Evolutionary conservation across 2,329 filamentous ascomycete genomes (phyloP).

Genomic region (Stachybotrys elegans): DNA sequence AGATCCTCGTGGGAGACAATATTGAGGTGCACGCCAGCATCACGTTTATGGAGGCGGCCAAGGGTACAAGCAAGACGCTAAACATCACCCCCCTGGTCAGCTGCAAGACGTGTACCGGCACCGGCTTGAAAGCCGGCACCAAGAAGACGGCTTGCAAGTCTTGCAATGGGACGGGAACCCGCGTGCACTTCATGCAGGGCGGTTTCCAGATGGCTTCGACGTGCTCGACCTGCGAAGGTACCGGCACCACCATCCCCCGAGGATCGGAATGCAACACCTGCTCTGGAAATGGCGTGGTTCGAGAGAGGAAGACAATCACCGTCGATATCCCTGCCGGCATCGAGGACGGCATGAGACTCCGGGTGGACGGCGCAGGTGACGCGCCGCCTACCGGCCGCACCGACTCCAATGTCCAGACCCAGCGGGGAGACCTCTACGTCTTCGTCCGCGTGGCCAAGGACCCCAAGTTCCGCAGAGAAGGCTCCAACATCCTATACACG

Average conservation of each 20-base stretch:
- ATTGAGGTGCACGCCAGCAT: conserved; percentile 93
- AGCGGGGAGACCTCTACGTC: conserved; percentile 85
- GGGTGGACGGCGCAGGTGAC: conserved; percentile 82
- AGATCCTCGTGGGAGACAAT: conserved; percentile 87
- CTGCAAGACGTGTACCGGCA: conserved; percentile 79
- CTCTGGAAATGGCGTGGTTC: conserved; percentile 74
- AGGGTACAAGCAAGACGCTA: conserved; percentile 85
- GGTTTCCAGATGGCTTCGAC: conserved; percentile 96
- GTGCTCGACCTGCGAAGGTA: conserved; percentile 75
- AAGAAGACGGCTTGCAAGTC: conserved; percentile 68
- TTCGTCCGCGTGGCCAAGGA: conserved; percentile 86
- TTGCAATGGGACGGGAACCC: conserved; percentile 81
- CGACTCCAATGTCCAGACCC: conserved; percentile 57
- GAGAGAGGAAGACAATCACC: conserved; percentile 76
- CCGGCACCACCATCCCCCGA: conserved; percentile 68
- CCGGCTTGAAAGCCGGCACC: conserved; percentile 76
- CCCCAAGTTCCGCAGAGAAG: conserved; percentile 79
- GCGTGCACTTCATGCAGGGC: conserved; percentile 83
- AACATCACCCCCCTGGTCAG: conserved; percentile 74
- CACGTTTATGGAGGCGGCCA: conserved; percentile 93
- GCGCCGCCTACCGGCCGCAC: conserved; percentile 71
- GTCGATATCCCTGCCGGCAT: conserved; percentile 94
- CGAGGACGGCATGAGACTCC: conserved; percentile 91
- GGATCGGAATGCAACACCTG: conserved; percentile 80
- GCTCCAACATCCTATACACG: conserved; percentile 89